Base-by-base conservation (phyloP, 441 rosid genomes). In the Isatis lusitanica region DNA sequence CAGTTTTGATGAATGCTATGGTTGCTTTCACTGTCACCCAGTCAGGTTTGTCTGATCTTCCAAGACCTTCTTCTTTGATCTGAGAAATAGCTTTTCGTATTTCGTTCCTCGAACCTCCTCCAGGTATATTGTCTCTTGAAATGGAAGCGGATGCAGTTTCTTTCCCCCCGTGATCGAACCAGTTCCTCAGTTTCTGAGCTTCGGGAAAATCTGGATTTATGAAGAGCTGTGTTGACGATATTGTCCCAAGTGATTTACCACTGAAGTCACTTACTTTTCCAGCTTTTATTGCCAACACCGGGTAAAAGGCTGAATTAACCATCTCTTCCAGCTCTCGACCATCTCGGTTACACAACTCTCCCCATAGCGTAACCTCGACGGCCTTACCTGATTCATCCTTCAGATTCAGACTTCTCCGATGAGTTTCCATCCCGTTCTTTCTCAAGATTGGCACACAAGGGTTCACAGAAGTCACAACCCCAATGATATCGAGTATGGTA, bases 371-470 rank as follows among this genome's bases (percentile, higher is more conserved):
- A 31, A 88, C 80, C 82, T 86, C 94, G 12, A 87, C 82, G n/a
- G 85, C 86, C 82, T 82, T 87, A 21, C 87, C 24, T 26, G 96
- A 86, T 63, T 81, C 82, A 84, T 90, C 96, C 84, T 86, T 92
- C 57, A 92, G 75, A 74, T 83, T 86, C 76, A 93, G 74, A 78
- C 71, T 73, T 78, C 92, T 83, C 85, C 89, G 87, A 82, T 93
- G 93, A 39, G 97, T 92, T 87, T 93, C 98, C 90, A 85, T 85
- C 36, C 97, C 98, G 73, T 93, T 93, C 83, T 90, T 93, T 78
- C 92, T 89, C 82, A 87, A 62, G 65, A 87, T 85, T 30, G 97
- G 85, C 63, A 88, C 87, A 0, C 90, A 82, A 63, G 93, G 94
- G 64, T 84, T 88, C 58, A 90, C 88, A 67, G 85, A 83, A 75